Evolutionary conservation across 768 basidiomycete genomes (phyloP), one percentile per base, ranked within the genome.

Genomic region (Kwoniella sp.): DNA sequence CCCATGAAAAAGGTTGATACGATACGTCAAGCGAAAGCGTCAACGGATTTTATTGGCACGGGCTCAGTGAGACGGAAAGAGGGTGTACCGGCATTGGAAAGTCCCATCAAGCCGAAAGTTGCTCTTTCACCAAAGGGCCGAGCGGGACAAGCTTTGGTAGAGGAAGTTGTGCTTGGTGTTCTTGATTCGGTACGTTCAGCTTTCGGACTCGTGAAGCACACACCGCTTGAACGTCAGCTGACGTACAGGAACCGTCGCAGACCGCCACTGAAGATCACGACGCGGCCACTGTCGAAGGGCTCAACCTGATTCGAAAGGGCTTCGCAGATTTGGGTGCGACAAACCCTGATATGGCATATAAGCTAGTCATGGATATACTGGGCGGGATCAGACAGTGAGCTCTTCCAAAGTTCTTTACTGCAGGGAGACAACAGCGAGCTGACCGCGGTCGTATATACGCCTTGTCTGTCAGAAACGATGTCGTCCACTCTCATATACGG

Each of bases 1-100:
- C 93, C 94, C 0, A 87, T 95, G 65, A 95, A 94, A 85, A 91
- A 90, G 73, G 88, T 95, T 29, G 92, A 96, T 77, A 84, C 88
- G 4, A 83, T 84, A 12, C 87, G 88, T 2, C 92, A 91, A 4
- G 81, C 92, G 15, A 83, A 88, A 65, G 78, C 90, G 21, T 92
- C 91, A 0, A 84, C 86, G 10, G 92, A 91, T 70, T 93, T 86
- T 74, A 87, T 92, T 27, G 92, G 91, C 10, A 62, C 68, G 10
- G 74, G 69, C 0, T 70, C 89, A 86, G 58, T 74, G n/a, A 50
- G 74, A 36, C 40, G 64, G 53, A 50, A 21, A 1, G 21, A 10
- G 7, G 30, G 37, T 10, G 10, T 52, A 30, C 46, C 33, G 13
- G 40, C n/a, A 6, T 30, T 59, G 27, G 49, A 64, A 25, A 64